phyloP scores from a whole-genome alignment of 2,329 filamentous ascomycete species.

The Claviceps cyperi region DNA sequence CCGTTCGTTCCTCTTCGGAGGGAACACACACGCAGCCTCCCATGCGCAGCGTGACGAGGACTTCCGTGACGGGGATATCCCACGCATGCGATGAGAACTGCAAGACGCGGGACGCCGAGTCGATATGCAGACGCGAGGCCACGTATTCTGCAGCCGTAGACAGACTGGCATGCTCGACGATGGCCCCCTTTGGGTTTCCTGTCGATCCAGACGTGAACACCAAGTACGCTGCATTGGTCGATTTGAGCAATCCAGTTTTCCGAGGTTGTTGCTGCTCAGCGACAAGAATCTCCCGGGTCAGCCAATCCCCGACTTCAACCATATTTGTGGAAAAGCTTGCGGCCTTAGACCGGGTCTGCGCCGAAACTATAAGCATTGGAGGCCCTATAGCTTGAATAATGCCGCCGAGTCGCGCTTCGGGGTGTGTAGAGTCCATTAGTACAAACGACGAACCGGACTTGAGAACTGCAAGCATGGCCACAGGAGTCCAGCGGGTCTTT shows the following conservation, averaged over 20 bases:
- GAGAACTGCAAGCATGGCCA: constrained; percentile 14
- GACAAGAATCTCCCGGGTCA: neutral
- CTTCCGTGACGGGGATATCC: constrained; percentile 1
- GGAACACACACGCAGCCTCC: constrained; percentile 10
- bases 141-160: neutral
- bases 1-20: constrained; percentile 8
- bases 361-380: neutral
- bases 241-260: neutral
- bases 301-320: neutral
- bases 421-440: neutral
- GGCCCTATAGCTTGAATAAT: neutral
- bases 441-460: constrained; percentile 12
- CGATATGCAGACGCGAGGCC: neutral
- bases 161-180: constrained; percentile 9
- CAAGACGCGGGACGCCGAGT: neutral
- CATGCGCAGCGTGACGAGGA: constrained; percentile 7
- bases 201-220: constrained; percentile 12
- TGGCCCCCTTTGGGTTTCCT: constrained; percentile 11
- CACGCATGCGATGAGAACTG: constrained; percentile 7
- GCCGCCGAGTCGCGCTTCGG: neutral
- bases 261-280: neutral
- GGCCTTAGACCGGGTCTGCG: neutral
- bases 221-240: constrained; percentile 7
- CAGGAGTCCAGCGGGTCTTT: constrained; percentile 11
- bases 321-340: neutral